phyloP scores from a whole-genome alignment of 306 rosid species.

The Begonia masoniana region DNA sequence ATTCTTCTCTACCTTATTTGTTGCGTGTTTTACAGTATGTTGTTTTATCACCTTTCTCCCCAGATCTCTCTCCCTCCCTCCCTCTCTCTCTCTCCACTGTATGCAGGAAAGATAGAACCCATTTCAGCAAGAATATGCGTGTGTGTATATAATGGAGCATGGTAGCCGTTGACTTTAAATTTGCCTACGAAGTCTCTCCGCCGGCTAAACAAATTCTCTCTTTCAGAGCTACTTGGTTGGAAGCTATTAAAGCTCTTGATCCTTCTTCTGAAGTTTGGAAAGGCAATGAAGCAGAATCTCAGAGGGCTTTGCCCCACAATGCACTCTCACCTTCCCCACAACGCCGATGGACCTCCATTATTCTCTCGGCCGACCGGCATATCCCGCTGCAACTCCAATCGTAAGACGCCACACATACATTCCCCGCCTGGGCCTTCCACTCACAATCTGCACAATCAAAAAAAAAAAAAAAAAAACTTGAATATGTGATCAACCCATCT shows the following conservation, averaged over 20 bases:
- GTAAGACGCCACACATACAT: slow-evolving; percentile 88
- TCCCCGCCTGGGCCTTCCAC: slow-evolving; percentile 99
- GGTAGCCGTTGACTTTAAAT: too few relatives aligned
- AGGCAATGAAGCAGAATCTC: slow-evolving; percentile 26
- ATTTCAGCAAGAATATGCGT: too few relatives aligned
- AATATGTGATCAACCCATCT: too few relatives aligned
- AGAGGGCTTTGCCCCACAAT: slow-evolving; percentile 85
- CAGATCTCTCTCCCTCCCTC: slow-evolving; percentile 3
- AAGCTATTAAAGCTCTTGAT: background rate
- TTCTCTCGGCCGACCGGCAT: slow-evolving; percentile 89
- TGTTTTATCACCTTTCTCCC: too few relatives aligned
- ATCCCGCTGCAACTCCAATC: slow-evolving; percentile 99
- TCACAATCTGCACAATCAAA: slow-evolving; percentile 70
- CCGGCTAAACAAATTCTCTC: slow-evolving; percentile 9
- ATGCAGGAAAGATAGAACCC: too few relatives aligned
- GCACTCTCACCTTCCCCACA: slow-evolving; percentile 92
- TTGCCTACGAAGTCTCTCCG: background rate
- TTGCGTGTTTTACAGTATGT: too few relatives aligned
- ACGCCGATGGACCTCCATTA: slow-evolving; percentile 87
- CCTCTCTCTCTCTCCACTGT: background rate
- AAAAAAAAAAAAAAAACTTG: background rate
- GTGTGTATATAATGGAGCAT: too few relatives aligned
- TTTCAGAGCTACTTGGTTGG: too few relatives aligned
- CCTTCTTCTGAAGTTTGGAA: slow-evolving; percentile 59
- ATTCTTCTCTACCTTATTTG: too few relatives aligned